Conservation (phyloP, 495 filamentous ascomycete genomes). For the Podospora sp. region DNA sequence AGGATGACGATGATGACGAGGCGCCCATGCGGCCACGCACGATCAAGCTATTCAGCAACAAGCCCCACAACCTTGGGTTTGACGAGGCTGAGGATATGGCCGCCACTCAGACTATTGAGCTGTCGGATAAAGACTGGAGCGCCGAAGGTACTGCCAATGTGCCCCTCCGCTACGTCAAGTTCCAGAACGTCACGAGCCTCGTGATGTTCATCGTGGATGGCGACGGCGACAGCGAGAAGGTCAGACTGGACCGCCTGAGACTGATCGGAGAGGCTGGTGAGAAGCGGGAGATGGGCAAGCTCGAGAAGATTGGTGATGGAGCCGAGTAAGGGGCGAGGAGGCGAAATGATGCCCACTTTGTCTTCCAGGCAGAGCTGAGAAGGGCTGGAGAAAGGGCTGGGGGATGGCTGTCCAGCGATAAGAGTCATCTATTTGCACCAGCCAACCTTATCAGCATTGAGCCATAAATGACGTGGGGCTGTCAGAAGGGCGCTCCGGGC, state of each 20-base stretch:
- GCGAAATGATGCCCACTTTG: not conserved
- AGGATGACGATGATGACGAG: constrained; percentile 66
- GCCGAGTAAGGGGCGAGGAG: constrained; percentile 54
- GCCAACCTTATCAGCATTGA: constrained; percentile 16
- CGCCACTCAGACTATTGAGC: constrained; percentile 73
- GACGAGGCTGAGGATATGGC: constrained; percentile 89
- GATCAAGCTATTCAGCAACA: constrained; percentile 82
- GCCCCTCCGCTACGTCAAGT: constrained; percentile 89
- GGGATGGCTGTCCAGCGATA: constrained; percentile 13
- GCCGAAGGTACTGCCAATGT: constrained; percentile 84
- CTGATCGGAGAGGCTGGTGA: constrained; percentile 91
- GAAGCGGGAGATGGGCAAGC: constrained; percentile 88
- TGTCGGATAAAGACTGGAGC: constrained; percentile 83
- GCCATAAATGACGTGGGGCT: constrained; percentile 24
- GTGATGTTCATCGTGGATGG: constrained; percentile 89
- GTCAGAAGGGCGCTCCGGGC: not conserved
- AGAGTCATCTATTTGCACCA: constrained; percentile 20
- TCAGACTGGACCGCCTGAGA: constrained; percentile 80
- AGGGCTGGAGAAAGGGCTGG: no score
- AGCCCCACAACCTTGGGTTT: constrained; percentile 85
- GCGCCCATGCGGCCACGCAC: constrained; percentile 82
- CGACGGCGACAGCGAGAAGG: constrained; percentile 81
- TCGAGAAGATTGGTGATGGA: constrained; percentile 92
- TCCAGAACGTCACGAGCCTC: constrained; percentile 85
- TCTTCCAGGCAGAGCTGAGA: constrained; percentile 13